Conservation (phyloP, 257 asterid genomes). For the Plantago major region DNA sequence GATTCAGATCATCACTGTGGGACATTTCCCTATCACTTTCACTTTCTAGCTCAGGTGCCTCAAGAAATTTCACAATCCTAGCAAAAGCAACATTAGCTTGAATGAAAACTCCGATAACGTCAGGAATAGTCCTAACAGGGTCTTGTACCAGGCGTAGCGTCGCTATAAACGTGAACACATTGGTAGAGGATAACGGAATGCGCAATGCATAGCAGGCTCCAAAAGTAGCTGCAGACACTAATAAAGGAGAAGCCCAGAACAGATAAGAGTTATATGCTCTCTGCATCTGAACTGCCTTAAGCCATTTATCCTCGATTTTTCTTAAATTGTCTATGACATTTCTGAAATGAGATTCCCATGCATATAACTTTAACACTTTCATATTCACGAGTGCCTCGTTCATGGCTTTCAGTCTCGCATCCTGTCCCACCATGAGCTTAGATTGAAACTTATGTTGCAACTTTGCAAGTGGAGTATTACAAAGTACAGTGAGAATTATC, state of each 20-base stretch:
- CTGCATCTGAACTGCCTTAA: conserved; percentile 66
- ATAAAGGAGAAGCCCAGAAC: conserved; percentile 85
- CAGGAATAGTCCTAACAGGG: conserved; percentile 81
- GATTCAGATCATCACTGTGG: conserved; percentile 17
- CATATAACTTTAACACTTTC: conserved; percentile 84
- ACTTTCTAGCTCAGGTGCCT: conserved; percentile 66
- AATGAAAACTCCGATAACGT: conserved; percentile 75
- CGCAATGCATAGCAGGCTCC: conserved; percentile 80
- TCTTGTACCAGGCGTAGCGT: conserved; percentile 84
- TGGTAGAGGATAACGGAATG: conserved; percentile 66
- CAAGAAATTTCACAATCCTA: conserved; percentile 67
- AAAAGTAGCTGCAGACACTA: conserved; percentile 86
- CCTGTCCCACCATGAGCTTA: conserved; percentile 81
- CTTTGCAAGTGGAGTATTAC: conserved; percentile 84
- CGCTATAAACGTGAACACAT: conserved; percentile 90
- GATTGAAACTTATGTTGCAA: conserved; percentile 79
- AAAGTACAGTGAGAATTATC: conserved; percentile 63
- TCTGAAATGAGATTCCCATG: conserved; percentile 86
- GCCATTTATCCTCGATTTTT: conserved; percentile 64
- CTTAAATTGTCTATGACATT: conserved; percentile 49
- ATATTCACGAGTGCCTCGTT: conserved; percentile 75
- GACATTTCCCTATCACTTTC: conserved; percentile 31
- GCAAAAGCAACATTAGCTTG: conserved; percentile 81
- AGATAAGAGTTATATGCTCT: conserved; percentile 74
- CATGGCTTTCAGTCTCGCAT: conserved; percentile 63